A percentile compares a stretch with the other conserved stretches of the same genome.
phyloP scores from a whole-genome alignment of 495 filamentous ascomycete species.

The Aspergillus kassunensis region DNA sequence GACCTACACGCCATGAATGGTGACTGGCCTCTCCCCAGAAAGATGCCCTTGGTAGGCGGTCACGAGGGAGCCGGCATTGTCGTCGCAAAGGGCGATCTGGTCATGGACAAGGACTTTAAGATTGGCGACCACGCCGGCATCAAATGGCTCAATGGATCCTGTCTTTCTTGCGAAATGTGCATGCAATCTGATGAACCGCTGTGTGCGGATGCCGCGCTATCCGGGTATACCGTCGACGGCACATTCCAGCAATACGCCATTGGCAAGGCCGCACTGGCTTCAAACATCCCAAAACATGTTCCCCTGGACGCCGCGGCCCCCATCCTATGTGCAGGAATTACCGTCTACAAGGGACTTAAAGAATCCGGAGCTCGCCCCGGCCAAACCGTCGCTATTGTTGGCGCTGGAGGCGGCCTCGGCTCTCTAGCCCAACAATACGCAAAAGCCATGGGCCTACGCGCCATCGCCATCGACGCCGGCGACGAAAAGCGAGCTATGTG shows the following conservation, averaged over 20 bases:
- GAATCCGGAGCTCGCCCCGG: slow-evolving; percentile 71
- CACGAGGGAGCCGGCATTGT: slow-evolving; percentile 90
- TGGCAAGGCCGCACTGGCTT: slow-evolving; percentile 78
- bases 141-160: slow-evolving; percentile 88
- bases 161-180: slow-evolving; percentile 77
- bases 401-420: slow-evolving; percentile 84
- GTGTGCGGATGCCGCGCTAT: slow-evolving; percentile 66
- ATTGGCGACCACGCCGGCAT: slow-evolving; percentile 81
- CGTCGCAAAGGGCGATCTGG: slow-evolving; percentile 71
- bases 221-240: slow-evolving; percentile 89
- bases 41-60: slow-evolving; percentile 83
- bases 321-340: slow-evolving; percentile 84
- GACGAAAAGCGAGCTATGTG: slow-evolving; percentile 73
- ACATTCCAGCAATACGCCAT: slow-evolving; percentile 91
- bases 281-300: slow-evolving; percentile 70
- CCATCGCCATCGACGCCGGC: slow-evolving; percentile 75
- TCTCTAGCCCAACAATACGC: slow-evolving; percentile 82
- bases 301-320: slow-evolving; percentile 75
- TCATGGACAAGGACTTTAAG: slow-evolving; percentile 64
- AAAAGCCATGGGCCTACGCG: slow-evolving; percentile 77
- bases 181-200: slow-evolving; percentile 70
- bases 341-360: slow-evolving; percentile 90
- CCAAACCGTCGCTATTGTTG: slow-evolving; percentile 79
- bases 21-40: slow-evolving; percentile 78
- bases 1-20: slow-evolving; percentile 81